Evolutionary conservation across 2,329 filamentous ascomycete genomes (phyloP), one percentile per base, ranked within the genome.

Genomic region (Monosporascus sp.): DNA sequence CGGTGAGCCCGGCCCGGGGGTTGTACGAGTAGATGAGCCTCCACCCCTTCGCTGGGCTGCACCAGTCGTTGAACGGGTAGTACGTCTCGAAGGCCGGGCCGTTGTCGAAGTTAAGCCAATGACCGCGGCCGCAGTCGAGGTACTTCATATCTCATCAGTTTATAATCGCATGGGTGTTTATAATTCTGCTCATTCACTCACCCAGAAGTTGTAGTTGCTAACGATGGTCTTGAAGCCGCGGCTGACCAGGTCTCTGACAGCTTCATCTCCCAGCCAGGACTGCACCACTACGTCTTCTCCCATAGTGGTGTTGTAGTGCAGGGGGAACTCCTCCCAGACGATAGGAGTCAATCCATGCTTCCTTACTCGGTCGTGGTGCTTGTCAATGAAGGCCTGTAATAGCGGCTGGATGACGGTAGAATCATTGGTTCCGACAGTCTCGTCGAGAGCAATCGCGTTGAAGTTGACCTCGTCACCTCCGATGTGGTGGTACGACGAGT

Each of bases 301-400:
- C 6, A 96, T 73, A 0, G 81, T 88, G 46, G 94, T 73, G 65
- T 92, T 88, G 87, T 89, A 96, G 24, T 85, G 77, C 9, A 88
- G 74, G 1, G 90, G 75, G 78, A 94, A 91, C 70, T 96, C 91
- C 69, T 96, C 90, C 91, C 91, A 96, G 1, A 92, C 88, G 22
- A 96, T 74, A 0, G 91, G 89, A 5, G 79, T 81, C 50, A 96
- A 72, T 5, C 86, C 86, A 6, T 79, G 76, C 44, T 78, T 72
- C 46, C 82, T 75, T 41, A 94, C 76, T 46, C 85, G 81, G 31
- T 71, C 76, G 68, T 92, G 88, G 62, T 86, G 85, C 59, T 80
- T 78, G 67, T 89, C 81, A 58, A 95, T 75, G 66, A 95, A 91
- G 53, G 79, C 82, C 67, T 96, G 89, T 67, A 96, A 79, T 22